Conservation (phyloP, 495 filamentous ascomycete genomes). For the Tuber melanosporum region DNA sequence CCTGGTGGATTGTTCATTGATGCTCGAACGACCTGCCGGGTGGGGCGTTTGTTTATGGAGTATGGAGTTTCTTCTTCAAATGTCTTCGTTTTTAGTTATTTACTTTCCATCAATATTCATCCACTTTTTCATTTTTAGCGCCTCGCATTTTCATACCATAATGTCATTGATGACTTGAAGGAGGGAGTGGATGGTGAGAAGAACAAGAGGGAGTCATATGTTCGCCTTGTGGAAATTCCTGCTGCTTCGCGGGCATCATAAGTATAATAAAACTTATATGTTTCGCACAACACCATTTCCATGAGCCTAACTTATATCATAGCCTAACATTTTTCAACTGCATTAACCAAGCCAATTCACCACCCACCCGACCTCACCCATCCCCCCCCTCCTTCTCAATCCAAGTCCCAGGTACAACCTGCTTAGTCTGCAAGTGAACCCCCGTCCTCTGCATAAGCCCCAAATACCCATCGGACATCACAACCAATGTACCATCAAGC, state of each 20-base stretch:
- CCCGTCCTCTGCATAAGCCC: slow-evolving; percentile 29
- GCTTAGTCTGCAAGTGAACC: slow-evolving; percentile 31
- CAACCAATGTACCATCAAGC: slow-evolving; percentile 23
- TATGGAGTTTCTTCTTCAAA: background rate
- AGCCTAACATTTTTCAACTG: background rate
- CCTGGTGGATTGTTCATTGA: background rate
- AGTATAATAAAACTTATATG: background rate
- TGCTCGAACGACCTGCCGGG: background rate
- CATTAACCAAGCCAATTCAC: background rate
- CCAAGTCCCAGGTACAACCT: slow-evolving; percentile 31
- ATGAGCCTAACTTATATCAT: background rate
- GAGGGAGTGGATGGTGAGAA: background rate
- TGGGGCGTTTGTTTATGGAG: background rate
- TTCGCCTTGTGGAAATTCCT: background rate
- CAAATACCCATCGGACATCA: slow-evolving; percentile 38
- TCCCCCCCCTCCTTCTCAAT: slow-evolving; percentile 22
- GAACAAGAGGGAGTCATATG: background rate
- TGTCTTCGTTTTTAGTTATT: background rate
- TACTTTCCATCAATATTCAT: background rate
- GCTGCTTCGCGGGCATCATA: background rate
- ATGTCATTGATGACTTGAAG: background rate
- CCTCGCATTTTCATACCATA: background rate
- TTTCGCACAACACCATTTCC: background rate
- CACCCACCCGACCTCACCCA: background rate
- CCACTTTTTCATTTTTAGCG: background rate